These are phyloP conservation scores for Colletotrichum sp. DNA, from an alignment of 2,329 filamentous ascomycete species.

Conservation along the genomic window DNA sequence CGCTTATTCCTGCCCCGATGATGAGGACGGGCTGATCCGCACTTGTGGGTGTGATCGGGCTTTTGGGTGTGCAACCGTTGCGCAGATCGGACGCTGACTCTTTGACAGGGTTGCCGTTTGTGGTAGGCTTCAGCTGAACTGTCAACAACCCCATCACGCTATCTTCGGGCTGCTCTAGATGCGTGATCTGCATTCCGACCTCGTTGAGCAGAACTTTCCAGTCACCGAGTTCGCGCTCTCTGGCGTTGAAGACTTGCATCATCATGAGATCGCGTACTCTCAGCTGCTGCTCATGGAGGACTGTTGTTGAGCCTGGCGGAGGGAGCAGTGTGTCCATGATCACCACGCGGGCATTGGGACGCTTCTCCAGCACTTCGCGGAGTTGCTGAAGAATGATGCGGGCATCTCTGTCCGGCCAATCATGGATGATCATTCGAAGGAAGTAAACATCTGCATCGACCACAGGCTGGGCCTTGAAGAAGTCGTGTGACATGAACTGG, in stretches of 20 bases:
- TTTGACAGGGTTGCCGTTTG: not conserved
- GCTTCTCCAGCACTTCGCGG: constrained; percentile 38
- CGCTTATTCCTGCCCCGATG: constrained; percentile 40
- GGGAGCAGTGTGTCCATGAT: constrained; percentile 36
- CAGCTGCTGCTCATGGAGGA: not conserved
- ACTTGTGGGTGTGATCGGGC: not conserved
- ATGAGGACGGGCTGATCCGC: constrained; percentile 32
- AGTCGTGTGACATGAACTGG: constrained; percentile 38
- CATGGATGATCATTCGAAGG: constrained; percentile 58
- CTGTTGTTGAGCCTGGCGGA: constrained; percentile 36
- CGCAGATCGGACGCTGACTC: not conserved
- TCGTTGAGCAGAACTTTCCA: constrained; percentile 47
- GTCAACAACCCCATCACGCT: not conserved
- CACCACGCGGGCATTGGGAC: not conserved
- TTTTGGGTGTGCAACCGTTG: not conserved
- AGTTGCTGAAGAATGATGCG: constrained; percentile 44
- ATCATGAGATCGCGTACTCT: constrained; percentile 46
- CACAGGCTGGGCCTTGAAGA: constrained; percentile 41
- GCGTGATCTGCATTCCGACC: constrained; percentile 21
- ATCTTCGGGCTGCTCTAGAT: not conserved
- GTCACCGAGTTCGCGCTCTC: constrained; percentile 46
- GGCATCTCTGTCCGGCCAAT: constrained; percentile 54
- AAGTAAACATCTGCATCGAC: constrained; percentile 54
- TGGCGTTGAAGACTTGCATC: constrained; percentile 53
- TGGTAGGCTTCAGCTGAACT: not conserved